These are phyloP conservation scores for Fusarium sp. DNA, from an alignment of 2,329 filamentous ascomycete species.

Conservation along the genomic window DNA sequence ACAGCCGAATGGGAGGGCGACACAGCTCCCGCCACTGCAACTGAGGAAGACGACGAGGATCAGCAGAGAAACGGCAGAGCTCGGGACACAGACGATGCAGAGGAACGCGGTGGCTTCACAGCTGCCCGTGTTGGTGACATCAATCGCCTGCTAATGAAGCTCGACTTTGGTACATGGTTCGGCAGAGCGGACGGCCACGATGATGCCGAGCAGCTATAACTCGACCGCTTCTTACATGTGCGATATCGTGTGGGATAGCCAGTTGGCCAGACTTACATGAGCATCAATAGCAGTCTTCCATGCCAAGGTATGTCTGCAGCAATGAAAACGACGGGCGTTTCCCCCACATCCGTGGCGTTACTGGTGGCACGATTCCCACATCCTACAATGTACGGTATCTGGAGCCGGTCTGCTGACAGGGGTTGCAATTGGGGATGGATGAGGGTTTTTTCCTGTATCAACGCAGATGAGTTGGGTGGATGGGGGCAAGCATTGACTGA, in stretches of 20 bases:
- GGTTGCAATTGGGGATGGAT: constrained; percentile 10
- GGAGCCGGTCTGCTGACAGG: constrained; percentile 35
- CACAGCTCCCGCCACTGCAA: constrained; percentile 27
- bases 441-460: constrained; percentile 19
- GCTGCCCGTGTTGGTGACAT: constrained; percentile 82
- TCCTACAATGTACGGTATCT: constrained; percentile 38
- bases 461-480: constrained; percentile 1
- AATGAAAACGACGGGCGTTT: constrained; percentile 16
- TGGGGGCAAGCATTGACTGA: constrained; percentile 13
- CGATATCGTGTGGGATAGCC: constrained; percentile 1
- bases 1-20: constrained; percentile 60
- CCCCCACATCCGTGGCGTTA: constrained; percentile 46
- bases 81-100: constrained; percentile 58
- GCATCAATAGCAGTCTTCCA: constrained; percentile 17
- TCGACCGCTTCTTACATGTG: constrained; percentile 21
- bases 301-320: constrained; percentile 37
- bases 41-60: constrained; percentile 31
- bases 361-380: constrained; percentile 46
- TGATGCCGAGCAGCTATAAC: constrained; percentile 21
- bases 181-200: constrained; percentile 50
- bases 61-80: constrained; percentile 28
- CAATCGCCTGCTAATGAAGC: constrained; percentile 89
- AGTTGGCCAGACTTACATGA: constrained; percentile 19
- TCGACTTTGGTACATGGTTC: constrained; percentile 78
- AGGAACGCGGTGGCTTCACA: constrained; percentile 65